Base-by-base conservation (phyloP, 106 monocot species). In the Phalaenopsis equestris region DNA sequence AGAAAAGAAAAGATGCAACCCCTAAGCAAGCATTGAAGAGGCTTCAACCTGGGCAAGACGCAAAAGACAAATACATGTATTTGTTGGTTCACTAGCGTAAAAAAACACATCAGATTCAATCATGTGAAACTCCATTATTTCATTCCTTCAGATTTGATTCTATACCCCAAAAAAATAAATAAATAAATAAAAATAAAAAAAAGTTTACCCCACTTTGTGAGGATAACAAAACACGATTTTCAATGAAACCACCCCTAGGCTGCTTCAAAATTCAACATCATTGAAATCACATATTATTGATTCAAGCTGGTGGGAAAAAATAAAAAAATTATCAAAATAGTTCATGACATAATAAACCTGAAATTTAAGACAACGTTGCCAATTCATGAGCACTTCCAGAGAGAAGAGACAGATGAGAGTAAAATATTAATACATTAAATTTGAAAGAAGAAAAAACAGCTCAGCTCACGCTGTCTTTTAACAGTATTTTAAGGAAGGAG, bases 281-380 rank as follows among this genome's bases (percentile, higher is more conserved):
- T 38, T 11, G 3, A 14, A 70, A 70, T 70, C 38, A 0, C 38
- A 23, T 12, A 11, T 23, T 70, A 38, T 12, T 39, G 38, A 70
- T 70, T 12, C 39, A 37, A 70, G 38, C 38, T 12, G 70, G 15
- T 12, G 70, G 15, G 4, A 55, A 8, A 55, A 73, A 21, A 56
- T 42, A 16, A 74, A 36, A 42, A 37, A 70, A 70, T 68, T 10
- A 39, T 15, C 38, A 70, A 70, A 70, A 70, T 70, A 70, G 15
- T 39, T 70, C 70, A 70, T 70, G 77, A 7, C 56, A 56, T 37
- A 56, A 36, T 55, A 78, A 52, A 78, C 65, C 79, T 30, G 67
- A 61, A 79, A 79, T 45, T 79, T 65, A 79, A 79, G 64, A 79
- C 64, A 79, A 65, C 37, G 49, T 79, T 65, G 79, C 79, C 18